Conservation (phyloP, 805 yeast species). For the Saccharomycopsis amapae region DNA sequence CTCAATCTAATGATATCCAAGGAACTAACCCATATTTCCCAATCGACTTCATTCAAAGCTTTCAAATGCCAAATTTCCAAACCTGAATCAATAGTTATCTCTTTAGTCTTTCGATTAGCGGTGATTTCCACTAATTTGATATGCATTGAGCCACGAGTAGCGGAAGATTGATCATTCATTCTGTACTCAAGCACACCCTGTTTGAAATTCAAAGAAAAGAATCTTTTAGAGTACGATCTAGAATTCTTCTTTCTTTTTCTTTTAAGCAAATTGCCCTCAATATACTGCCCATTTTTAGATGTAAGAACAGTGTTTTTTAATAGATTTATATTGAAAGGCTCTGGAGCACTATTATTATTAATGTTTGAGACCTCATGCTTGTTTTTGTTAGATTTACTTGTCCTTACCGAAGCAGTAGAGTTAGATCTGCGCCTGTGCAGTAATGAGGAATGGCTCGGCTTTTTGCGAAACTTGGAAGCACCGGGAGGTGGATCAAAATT, state of each 20-base stretch:
- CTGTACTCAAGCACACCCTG: slow-evolving; percentile 81
- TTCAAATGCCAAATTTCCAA: slow-evolving; percentile 89
- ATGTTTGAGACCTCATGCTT: slow-evolving; percentile 10
- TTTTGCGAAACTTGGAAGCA: neutral
- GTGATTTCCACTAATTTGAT: slow-evolving; percentile 74
- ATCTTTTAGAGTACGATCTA: slow-evolving; percentile 83
- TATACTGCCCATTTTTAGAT: slow-evolving; percentile 58
- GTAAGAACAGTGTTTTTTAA: slow-evolving; percentile 24
- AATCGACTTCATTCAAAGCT: slow-evolving; percentile 57
- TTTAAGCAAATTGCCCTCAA: slow-evolving; percentile 75
- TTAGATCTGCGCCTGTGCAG: neutral
- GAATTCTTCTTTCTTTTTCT: slow-evolving; percentile 67
- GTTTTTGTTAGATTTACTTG: slow-evolving; percentile 20
- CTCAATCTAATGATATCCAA: slow-evolving; percentile 39
- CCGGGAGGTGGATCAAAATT: neutral
- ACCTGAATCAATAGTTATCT: slow-evolving; percentile 85
- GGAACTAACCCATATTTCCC: slow-evolving; percentile 78
- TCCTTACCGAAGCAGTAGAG: neutral
- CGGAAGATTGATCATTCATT: slow-evolving; percentile 58
- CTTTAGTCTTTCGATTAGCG: slow-evolving; percentile 59
- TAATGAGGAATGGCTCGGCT: slow-evolving; percentile 8
- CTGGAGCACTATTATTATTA: neutral
- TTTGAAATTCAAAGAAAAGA: slow-evolving; percentile 74
- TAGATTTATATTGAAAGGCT: neutral
- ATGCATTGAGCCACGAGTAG: slow-evolving; percentile 88